phyloP scores from a whole-genome alignment of 179 eudicot species.

The Actinidia chinensis region DNA sequence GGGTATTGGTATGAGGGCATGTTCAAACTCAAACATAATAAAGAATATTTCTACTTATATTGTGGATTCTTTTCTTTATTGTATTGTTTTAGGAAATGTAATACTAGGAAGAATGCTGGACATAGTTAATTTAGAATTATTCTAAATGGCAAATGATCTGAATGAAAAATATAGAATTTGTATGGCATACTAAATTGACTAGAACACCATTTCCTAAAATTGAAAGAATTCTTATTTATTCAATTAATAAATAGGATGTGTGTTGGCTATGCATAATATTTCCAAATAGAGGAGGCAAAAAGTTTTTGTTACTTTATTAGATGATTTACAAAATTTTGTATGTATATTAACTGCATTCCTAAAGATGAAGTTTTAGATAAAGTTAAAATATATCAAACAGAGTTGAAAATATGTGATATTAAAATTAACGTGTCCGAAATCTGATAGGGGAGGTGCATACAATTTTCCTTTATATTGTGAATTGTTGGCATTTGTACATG shows the following conservation, averaged over 20 bases:
- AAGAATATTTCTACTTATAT: background rate
- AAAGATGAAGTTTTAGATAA: conserved; percentile 5
- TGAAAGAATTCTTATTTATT: background rate
- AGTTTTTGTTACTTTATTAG: background rate
- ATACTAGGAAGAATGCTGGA: too few relatives aligned
- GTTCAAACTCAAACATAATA: background rate
- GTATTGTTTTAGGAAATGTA: background rate
- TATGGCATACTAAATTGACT: background rate
- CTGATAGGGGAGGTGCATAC: background rate
- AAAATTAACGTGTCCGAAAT: background rate
- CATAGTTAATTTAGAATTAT: too few relatives aligned
- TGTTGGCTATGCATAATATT: conserved; percentile 8
- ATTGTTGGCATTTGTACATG: background rate
- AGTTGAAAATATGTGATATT: background rate
- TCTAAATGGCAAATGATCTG: background rate
- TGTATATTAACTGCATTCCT: background rate
- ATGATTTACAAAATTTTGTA: background rate
- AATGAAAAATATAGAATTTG: background rate
- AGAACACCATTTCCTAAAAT: background rate
- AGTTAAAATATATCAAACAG: background rate
- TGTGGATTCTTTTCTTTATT: background rate
- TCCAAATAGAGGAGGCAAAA: background rate
- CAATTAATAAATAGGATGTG: background rate
- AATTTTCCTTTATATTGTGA: background rate
- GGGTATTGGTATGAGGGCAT: conserved; percentile 6